Evolutionary conservation across 805 yeast genomes (phyloP), one percentile per base, ranked within the genome.

Genomic region (Saccharomycopsis javanensis): DNA sequence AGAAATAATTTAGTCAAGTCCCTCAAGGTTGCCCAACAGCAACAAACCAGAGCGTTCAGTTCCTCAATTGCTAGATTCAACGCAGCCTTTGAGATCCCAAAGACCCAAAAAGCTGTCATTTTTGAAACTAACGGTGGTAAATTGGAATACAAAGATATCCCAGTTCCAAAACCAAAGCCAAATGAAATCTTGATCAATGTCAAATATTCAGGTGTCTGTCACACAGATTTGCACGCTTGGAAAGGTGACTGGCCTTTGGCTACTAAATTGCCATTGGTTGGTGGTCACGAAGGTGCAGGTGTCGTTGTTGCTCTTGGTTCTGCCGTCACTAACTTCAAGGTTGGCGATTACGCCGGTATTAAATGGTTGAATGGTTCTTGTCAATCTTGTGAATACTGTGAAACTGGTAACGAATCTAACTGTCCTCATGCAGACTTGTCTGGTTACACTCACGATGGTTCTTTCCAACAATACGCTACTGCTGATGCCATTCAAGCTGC

Each of bases 401-500:
- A 78, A 62, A 67, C 66, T 51, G 74, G 79, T 51, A 65, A 69
- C 58, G 86, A 81, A 69, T 72, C 84, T 52, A 79, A 76, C 67
- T 81, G 86, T 72, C 82, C 72, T 23, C 60, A 63, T 16, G 81
- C 80, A 15, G 81, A 75, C 58, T 70, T 78, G 59, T 78, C 80
- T 11, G 83, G 83, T 62, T 78, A 78, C 69, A 77, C 81, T 13
- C 81, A 77, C 61, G 81, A 79, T 63, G 83, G 96, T 61, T 81
- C 94, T 18, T 87, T 88, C 82, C 95, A 88, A 72, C 88, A 88
- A 72, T 88, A 86, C 68, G 92, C 91, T 37, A 82, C 91, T 48
- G 95, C 91, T 35, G 90, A 87, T 70, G 90, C 92, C 27, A 76
- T 85, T 53, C 94, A 87, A 68, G 95, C 94, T 33, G 94, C 95